Conservation (phyloP, 2,329 filamentous ascomycete genomes). For the Fusarium chuoi region DNA sequence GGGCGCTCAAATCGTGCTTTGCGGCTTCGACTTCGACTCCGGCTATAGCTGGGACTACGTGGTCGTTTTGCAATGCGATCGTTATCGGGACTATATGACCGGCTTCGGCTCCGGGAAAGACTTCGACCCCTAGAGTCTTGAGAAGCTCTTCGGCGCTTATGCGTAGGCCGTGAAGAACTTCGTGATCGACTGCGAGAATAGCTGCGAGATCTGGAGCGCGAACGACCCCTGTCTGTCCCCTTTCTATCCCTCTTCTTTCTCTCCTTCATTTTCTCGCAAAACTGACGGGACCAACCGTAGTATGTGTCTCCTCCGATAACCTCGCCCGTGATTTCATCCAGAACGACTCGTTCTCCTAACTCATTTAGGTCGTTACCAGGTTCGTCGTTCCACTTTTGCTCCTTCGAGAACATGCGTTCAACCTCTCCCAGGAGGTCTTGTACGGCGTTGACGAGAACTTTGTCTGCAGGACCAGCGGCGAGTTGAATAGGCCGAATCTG, state of each 20-base stretch:
- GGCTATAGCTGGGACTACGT: constrained; percentile 45
- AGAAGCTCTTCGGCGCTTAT: constrained; percentile 46
- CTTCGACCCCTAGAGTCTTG: constrained; percentile 38
- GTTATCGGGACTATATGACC: constrained; percentile 45
- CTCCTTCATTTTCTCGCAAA: constrained; percentile 83
- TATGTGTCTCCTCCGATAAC: constrained; percentile 77
- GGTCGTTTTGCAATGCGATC: constrained; percentile 26
- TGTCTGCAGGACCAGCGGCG: constrained; percentile 73
- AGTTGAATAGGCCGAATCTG: constrained; percentile 79
- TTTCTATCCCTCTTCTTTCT: constrained; percentile 51
- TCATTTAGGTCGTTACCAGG: constrained; percentile 74
- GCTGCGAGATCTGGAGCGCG: constrained; percentile 47
- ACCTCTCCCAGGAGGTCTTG: constrained; percentile 76
- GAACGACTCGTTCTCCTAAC: constrained; percentile 74
- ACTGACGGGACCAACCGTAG: constrained; percentile 86
- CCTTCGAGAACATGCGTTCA: constrained; percentile 72
- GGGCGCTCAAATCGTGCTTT: constrained; percentile 32
- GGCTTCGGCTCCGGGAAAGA: constrained; percentile 41
- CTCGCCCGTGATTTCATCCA: constrained; percentile 74
- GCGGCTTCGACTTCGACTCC: constrained; percentile 46
- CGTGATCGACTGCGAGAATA: constrained; percentile 45
- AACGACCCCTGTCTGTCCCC: constrained; percentile 47
- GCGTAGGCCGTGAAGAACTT: constrained; percentile 46
- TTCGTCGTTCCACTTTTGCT: constrained; percentile 59
- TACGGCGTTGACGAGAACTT: constrained; percentile 73